phyloP scores from a whole-genome alignment of 805 yeast genomes.

The Wickerhamomyces mucosus region DNA sequence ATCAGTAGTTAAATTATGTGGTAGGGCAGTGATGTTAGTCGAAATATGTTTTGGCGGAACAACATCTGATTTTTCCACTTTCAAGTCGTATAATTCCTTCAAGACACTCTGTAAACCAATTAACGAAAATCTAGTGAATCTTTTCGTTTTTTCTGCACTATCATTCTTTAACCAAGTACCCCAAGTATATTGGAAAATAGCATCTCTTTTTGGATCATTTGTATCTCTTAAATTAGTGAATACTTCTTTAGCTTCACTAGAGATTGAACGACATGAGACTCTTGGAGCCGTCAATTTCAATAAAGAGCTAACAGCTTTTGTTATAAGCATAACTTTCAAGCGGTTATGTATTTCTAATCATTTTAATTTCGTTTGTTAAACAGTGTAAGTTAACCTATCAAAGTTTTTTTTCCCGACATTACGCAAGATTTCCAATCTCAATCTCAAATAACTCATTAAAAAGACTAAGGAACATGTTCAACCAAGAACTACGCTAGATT shows the following conservation, averaged over 20 bases:
- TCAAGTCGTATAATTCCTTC: slow-evolving; percentile 29
- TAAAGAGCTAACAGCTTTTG: slow-evolving; percentile 3
- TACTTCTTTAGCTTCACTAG: slow-evolving; percentile 23
- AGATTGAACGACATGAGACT: slow-evolving; percentile 18
- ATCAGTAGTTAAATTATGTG: slow-evolving; percentile 36
- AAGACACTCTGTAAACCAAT: slow-evolving; percentile 60
- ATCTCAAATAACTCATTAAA: too few species aligned
- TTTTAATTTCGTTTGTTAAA: too few species aligned
- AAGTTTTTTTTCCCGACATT: too few species aligned
- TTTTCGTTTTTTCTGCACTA: slow-evolving; percentile 56
- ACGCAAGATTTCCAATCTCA: too few species aligned
- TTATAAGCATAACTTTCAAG: slow-evolving; percentile 5
- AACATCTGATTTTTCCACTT: slow-evolving; percentile 21
- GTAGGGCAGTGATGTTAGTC: slow-evolving; percentile 32
- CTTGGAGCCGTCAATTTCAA: slow-evolving; percentile 1
- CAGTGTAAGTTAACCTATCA: background rate
- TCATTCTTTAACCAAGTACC: slow-evolving; percentile 91
- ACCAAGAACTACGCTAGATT: too few species aligned
- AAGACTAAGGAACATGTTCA: too few species aligned
- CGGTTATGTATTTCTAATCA: too few species aligned
- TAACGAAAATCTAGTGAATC: slow-evolving; percentile 75
- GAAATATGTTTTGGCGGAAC: slow-evolving; percentile 28
- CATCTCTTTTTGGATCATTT: slow-evolving; percentile 55
- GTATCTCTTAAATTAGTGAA: slow-evolving; percentile 50
- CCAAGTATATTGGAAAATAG: slow-evolving; percentile 85